These are phyloP conservation scores for Amoeboradix gromovi DNA, from an alignment of 371 early-diverging fungal species.

Conservation along the genomic window DNA sequence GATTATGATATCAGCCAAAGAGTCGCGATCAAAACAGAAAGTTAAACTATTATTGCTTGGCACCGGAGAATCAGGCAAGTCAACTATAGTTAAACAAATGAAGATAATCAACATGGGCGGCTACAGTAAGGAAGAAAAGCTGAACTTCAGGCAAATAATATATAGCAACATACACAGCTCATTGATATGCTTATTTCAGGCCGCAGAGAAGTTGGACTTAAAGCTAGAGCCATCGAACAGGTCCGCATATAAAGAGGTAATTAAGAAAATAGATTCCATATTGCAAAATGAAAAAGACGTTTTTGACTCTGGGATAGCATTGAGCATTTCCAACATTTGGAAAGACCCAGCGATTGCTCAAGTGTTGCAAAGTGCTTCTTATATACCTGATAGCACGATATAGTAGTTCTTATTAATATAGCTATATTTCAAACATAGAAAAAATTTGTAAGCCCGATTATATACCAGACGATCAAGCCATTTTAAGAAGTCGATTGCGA, in stretches of 20 bases:
- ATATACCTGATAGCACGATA: neutral
- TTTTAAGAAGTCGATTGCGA: neutral
- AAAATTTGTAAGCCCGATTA: neutral
- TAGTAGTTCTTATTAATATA: neutral
- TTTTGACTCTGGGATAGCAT: neutral
- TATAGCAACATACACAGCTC: neutral
- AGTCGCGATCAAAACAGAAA: neutral
- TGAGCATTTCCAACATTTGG: neutral
- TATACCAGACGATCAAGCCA: neutral
- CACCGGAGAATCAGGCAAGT: constrained; percentile 5
- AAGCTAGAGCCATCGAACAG: neutral
- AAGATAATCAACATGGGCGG: constrained; percentile 1
- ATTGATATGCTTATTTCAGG: neutral
- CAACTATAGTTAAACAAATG: constrained; percentile 6
- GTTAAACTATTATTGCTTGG: constrained; percentile 1
- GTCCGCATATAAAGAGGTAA: neutral
- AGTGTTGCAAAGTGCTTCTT: neutral
- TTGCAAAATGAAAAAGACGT: neutral
- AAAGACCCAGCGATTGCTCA: neutral
- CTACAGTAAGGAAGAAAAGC: constrained; percentile 2
- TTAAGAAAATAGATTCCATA: neutral
- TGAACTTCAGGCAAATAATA: neutral
- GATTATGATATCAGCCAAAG: neutral
- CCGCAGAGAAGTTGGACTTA: neutral
- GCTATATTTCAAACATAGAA: neutral